These are phyloP conservation scores for Podaxis sp. DNA, from an alignment of 768 basidiomycete species.

Conservation along the genomic window DNA sequence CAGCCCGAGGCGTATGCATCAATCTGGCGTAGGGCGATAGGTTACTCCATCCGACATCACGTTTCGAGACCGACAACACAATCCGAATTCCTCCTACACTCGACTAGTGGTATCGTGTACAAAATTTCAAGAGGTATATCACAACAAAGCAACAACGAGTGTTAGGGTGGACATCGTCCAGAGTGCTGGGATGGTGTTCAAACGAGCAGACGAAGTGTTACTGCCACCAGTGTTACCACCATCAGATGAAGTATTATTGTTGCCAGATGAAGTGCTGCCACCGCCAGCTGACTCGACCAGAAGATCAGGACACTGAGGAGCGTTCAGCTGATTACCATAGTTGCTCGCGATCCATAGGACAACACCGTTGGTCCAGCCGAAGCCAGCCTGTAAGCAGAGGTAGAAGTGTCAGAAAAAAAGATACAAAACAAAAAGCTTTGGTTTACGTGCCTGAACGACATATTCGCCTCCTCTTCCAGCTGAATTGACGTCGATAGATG, in stretches of 20 bases:
- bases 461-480: slow-evolving; percentile 86
- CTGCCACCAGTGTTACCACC: not conserved
- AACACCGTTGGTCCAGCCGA: slow-evolving; percentile 89
- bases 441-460: slow-evolving; percentile 60
- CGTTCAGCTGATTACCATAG: slow-evolving; percentile 55
- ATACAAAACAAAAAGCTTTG: not conserved
- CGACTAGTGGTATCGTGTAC: not conserved
- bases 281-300: slow-evolving; percentile 21
- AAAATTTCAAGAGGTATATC: not conserved
- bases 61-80: not conserved
- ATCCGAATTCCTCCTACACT: not conserved
- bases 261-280: slow-evolving; percentile 1
- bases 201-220: not conserved
- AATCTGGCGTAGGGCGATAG: not conserved
- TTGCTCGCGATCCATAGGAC: slow-evolving; percentile 68
- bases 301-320: slow-evolving; percentile 58
- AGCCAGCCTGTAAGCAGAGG: slow-evolving; percentile 48
- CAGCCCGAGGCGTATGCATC: no score
- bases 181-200: not conserved
- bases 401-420: not conserved
- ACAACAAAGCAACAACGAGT: not conserved
- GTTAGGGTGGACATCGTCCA: not conserved
- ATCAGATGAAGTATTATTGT: not conserved
- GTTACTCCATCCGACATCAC: not conserved
- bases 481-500: slow-evolving; percentile 69